Conservation (phyloP, 2,329 filamentous ascomycete genomes). For the Fusarium torreyae region DNA sequence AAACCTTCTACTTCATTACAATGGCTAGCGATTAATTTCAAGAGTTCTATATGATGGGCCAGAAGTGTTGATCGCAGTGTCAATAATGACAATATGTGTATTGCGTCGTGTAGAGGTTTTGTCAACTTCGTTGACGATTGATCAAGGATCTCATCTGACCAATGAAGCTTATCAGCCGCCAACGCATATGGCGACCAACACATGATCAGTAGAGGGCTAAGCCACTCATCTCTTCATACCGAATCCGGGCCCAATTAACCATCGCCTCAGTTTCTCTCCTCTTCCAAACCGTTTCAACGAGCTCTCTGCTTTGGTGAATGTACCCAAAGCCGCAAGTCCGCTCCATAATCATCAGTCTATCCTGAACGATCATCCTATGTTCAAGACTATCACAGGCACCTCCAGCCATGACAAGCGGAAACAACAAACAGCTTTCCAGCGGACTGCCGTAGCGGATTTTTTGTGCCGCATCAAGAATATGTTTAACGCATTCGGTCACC, state of each 20-base stretch:
- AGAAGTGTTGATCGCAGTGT: no score
- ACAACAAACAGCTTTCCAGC: conserved; percentile 5
- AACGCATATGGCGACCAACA: no score
- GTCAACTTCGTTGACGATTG: no score
- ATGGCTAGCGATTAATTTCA: no score
- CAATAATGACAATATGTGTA: no score
- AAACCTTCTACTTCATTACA: neutral
- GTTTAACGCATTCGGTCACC: conserved; percentile 9
- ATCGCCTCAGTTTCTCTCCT: conserved; percentile 14
- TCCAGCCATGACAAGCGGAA: conserved; percentile 14
- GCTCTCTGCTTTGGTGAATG: conserved; percentile 18
- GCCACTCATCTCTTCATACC: conserved; percentile 22
- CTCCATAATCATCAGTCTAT: conserved; percentile 17
- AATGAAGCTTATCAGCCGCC: no score
- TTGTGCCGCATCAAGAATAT: conserved; percentile 1
- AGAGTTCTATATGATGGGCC: no score
- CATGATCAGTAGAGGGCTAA: conserved; percentile 9
- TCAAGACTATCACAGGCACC: conserved; percentile 14
- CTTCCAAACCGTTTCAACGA: conserved; percentile 24
- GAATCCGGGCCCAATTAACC: conserved; percentile 22
- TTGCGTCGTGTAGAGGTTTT: no score
- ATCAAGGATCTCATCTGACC: no score
- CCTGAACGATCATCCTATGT: conserved; percentile 15
- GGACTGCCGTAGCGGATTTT: conserved; percentile 11
- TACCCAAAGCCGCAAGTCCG: conserved; percentile 15